Evolutionary conservation across 306 rosid species (phyloP).

Genomic region (Luffa acutangula): DNA sequence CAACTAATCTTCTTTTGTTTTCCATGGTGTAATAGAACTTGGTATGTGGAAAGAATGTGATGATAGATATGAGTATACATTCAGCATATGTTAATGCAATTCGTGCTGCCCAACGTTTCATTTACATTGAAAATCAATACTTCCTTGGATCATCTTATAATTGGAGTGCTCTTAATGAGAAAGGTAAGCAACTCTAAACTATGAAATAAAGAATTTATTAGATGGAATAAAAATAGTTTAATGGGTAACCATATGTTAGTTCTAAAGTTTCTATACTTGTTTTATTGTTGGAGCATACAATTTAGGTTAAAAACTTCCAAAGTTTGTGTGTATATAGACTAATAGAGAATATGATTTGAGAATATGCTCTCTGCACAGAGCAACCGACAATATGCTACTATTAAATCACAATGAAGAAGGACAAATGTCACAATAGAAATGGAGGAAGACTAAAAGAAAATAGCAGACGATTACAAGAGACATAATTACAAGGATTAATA

Average conservation of each 20-base stretch:
- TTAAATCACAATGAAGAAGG: no score
- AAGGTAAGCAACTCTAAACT: constrained; percentile 34
- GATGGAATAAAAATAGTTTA: neutral
- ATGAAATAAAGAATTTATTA: neutral
- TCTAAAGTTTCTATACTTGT: neutral
- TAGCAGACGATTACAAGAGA: no score
- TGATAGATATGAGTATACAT: constrained; percentile 84
- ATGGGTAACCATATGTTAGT: neutral
- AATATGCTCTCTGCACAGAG: no score
- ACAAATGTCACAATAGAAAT: no score
- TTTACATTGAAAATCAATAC: constrained; percentile 19
- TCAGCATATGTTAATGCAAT: constrained; percentile 73
- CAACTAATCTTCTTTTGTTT: neutral
- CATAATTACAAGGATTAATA: no score
- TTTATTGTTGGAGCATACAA: no score
- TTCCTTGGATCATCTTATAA: constrained; percentile 76
- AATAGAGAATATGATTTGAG: no score
- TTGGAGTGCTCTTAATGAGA: constrained; percentile 50
- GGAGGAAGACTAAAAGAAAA: no score
- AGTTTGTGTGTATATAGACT: no score
- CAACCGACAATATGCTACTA: no score
- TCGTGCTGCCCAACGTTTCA: constrained; percentile 62
- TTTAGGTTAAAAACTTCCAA: no score
- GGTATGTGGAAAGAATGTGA: constrained; percentile 67
- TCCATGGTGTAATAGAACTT: constrained; percentile 43